A percentile compares a stretch with the other conserved stretches of the same genome.
Conservation (phyloP, 179 eudicot genomes). For the Beta lomatogona region DNA sequence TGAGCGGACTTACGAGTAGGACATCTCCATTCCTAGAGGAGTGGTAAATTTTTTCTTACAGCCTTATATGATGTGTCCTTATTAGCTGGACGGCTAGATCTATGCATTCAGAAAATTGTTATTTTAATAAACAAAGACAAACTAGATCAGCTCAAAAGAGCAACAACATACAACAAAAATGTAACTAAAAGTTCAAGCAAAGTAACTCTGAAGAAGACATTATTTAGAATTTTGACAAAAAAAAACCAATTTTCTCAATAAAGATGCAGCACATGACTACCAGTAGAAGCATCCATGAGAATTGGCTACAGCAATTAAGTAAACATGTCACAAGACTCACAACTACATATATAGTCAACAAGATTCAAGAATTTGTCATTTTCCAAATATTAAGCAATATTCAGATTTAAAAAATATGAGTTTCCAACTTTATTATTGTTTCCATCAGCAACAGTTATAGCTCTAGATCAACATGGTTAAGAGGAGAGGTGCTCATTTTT, state of each 20-base stretch:
- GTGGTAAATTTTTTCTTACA: neutral
- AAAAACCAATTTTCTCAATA: neutral
- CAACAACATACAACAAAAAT: neutral
- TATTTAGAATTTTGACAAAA: neutral
- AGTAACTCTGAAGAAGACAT: neutral
- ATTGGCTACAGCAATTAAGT: neutral
- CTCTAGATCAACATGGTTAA: too few species aligned
- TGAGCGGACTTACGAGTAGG: conserved; percentile 4
- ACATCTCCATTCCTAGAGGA: neutral
- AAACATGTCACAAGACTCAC: too few species aligned
- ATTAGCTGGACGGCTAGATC: neutral
- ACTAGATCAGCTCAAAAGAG: neutral
- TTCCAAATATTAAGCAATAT: too few species aligned
- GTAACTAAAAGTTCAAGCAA: neutral
- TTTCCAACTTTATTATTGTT: too few species aligned
- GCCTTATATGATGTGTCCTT: neutral
- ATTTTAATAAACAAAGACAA: neutral
- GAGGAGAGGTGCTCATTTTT: too few species aligned
- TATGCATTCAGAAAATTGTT: too few species aligned
- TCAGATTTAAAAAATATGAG: too few species aligned
- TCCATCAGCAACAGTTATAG: too few species aligned
- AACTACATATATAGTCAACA: too few species aligned
- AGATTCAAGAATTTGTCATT: too few species aligned
- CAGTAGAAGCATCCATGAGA: too few species aligned
- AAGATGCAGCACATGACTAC: neutral